Percentiles rank a stretch among this genome's conserved stretches.
Conservation (phyloP, 805 yeast genomes). For the Nakazawaea sp. region DNA sequence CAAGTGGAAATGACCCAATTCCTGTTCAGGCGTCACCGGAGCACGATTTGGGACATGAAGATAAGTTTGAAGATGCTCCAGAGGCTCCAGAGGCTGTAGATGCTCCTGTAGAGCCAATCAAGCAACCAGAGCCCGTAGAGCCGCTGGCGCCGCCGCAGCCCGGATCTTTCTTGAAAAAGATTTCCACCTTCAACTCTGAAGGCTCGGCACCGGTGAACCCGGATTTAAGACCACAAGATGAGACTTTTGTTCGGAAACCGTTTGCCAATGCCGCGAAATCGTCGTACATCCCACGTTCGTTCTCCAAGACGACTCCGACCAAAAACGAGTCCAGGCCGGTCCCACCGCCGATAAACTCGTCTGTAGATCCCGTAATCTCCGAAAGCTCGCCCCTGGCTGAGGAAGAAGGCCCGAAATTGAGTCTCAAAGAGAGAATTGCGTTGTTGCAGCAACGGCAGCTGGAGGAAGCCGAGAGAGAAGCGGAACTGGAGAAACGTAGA, state of each 20-base stretch:
- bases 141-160: not conserved
- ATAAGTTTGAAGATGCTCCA: not conserved
- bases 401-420: slow-evolving; percentile 64
- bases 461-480: slow-evolving; percentile 71
- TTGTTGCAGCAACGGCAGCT: slow-evolving; percentile 74
- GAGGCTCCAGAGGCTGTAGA: not conserved
- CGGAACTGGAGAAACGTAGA: slow-evolving; percentile 41
- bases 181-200: slow-evolving; percentile 42
- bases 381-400: slow-evolving; percentile 27
- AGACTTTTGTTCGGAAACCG: slow-evolving; percentile 48
- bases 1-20: slow-evolving; percentile 3
- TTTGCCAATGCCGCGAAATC: slow-evolving; percentile 50
- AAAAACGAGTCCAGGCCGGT: slow-evolving; percentile 14
- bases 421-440: slow-evolving; percentile 83
- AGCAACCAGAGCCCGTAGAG: not conserved
- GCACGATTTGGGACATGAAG: slow-evolving; percentile 3
- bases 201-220: slow-evolving; percentile 34
- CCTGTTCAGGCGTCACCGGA: slow-evolving; percentile 5
- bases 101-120: not conserved
- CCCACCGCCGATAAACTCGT: slow-evolving; percentile 18
- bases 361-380: slow-evolving; percentile 15
- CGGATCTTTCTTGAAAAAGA: slow-evolving; percentile 34
- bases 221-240: slow-evolving; percentile 28
- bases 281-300: slow-evolving; percentile 45
- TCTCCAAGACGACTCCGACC: slow-evolving; percentile 14